Conservation (phyloP, 2,329 filamentous ascomycete species). For the Nigrograna mackinnonii region DNA sequence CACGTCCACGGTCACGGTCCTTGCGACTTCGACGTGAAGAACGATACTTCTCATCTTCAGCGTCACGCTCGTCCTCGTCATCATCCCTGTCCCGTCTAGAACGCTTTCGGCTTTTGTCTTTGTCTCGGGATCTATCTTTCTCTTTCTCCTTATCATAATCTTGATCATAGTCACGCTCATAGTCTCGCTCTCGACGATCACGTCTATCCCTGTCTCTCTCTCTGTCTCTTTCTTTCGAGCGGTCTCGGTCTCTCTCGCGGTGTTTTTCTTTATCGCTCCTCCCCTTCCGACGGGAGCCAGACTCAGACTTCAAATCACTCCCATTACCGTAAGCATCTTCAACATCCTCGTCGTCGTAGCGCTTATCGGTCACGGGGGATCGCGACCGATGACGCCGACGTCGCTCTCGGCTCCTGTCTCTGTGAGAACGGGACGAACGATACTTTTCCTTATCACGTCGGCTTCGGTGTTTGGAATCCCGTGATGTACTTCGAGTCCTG, state of each 20-base stretch:
- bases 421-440: conserved; percentile 50
- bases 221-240: conserved; percentile 27
- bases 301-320: conserved; percentile 25
- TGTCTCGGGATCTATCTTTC: conserved; percentile 41
- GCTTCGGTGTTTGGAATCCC: conserved; percentile 63
- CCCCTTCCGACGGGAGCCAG: conserved; percentile 39
- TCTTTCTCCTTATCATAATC: conserved; percentile 45
- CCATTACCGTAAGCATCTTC: conserved; percentile 32
- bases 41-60: conserved; percentile 45
- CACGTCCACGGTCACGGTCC: conserved; percentile 43
- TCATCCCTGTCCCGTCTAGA: conserved; percentile 53
- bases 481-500: conserved; percentile 68
- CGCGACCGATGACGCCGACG: conserved; percentile 46
- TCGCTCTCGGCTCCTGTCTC: conserved; percentile 50
- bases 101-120: conserved; percentile 50
- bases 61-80: conserved; percentile 39
- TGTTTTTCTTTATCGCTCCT: conserved; percentile 40
- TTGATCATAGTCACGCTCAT: conserved; percentile 47
- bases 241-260: conserved; percentile 35
- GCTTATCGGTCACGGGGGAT: conserved; percentile 30
- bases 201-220: conserved; percentile 57
- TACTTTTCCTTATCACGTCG: conserved; percentile 49
- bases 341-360: conserved; percentile 29
- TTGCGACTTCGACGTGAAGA: conserved; percentile 46
- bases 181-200: conserved; percentile 55